A percentile compares a stretch with the other conserved stretches of the same genome.
phyloP scores from a whole-genome alignment of 169 alveolate genomes.

The Besnoitia besnoiti region DNA sequence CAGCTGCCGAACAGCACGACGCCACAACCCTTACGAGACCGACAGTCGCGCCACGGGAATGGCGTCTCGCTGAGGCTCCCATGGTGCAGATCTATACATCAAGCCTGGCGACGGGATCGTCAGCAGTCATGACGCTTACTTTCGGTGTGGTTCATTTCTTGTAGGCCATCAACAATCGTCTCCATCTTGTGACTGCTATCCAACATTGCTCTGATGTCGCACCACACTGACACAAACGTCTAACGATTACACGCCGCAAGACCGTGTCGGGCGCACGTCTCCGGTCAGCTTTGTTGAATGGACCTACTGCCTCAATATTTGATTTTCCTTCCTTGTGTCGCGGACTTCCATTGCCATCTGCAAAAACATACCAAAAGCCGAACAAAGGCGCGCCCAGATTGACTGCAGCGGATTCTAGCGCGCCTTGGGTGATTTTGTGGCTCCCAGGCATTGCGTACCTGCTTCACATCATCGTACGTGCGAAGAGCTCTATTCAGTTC shows the following conservation, averaged over 20 bases:
- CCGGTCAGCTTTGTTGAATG: neutral
- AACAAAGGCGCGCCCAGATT: neutral
- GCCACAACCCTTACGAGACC: too few relatives aligned
- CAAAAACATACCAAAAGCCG: neutral
- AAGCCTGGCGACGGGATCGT: too few relatives aligned
- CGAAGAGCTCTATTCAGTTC: neutral
- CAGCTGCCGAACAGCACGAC: too few relatives aligned
- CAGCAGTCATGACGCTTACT: neutral
- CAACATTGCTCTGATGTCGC: neutral
- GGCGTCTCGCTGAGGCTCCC: too few relatives aligned
- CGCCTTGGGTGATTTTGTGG: neutral
- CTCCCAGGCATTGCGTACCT: neutral
- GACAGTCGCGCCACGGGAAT: too few relatives aligned
- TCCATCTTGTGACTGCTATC: slow-evolving; percentile 17
- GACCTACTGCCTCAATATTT: neutral
- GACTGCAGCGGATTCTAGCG: neutral
- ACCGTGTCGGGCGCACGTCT: neutral
- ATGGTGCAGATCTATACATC: too few relatives aligned
- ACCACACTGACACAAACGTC: neutral
- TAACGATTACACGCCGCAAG: neutral
- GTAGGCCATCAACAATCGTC: neutral
- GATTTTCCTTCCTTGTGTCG: neutral
- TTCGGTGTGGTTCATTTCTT: neutral
- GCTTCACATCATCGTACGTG: neutral
- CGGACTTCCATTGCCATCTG: slow-evolving; percentile 33